phyloP scores from a whole-genome alignment of 139 green algal genomes.

The Chlorella sp. region DNA sequence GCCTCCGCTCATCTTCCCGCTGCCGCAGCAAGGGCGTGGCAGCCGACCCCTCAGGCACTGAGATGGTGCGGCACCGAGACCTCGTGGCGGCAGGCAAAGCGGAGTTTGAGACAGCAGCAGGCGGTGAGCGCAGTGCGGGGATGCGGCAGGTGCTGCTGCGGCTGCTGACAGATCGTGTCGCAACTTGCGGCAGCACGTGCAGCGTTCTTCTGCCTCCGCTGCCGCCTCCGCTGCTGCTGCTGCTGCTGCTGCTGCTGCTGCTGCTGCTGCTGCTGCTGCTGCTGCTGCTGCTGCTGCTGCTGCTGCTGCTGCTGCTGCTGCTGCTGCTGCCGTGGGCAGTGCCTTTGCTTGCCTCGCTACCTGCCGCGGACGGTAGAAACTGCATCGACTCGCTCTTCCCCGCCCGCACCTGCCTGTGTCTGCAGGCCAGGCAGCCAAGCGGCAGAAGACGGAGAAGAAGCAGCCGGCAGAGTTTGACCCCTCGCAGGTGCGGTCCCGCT shows the following conservation, averaged over 20 bases:
- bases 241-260: not conserved
- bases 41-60: not conserved
- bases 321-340: too few species aligned
- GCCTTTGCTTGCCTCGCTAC: too few species aligned
- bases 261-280: not conserved
- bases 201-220: too few species aligned
- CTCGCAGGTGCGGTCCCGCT: not conserved
- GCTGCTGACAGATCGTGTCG: too few species aligned
- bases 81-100: not conserved
- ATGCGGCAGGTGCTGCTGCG: too few species aligned
- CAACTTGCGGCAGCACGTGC: too few species aligned
- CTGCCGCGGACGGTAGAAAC: too few species aligned
- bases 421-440: conserved; percentile 48
- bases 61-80: conserved; percentile 1
- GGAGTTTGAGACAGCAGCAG: too few species aligned
- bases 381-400: not conserved
- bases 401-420: not conserved
- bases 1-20: not conserved
- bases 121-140: too few species aligned
- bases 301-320: too few species aligned
- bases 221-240: too few species aligned
- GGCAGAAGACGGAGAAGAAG: conserved; percentile 57
- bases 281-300: too few species aligned
- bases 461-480: conserved; percentile 6
- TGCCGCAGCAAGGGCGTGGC: conserved; percentile 17